Evolutionary conservation across 805 yeast genomes (phyloP).

Genomic region (Lachancea kluyveri): DNA sequence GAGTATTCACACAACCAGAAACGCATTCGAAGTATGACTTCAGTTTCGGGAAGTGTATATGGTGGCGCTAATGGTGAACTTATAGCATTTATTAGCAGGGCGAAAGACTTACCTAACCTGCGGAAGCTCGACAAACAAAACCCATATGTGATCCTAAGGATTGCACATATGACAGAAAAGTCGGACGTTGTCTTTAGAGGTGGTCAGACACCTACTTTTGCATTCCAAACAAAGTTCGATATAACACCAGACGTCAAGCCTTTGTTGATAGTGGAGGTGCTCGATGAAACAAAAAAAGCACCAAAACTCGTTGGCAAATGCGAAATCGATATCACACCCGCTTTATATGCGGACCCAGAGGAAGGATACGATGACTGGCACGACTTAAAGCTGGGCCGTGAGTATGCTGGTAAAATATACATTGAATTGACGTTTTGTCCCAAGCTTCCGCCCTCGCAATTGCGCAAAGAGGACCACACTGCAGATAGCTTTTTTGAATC

Average conservation of each 20-base stretch:
- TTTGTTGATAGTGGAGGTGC: slow-evolving; percentile 58
- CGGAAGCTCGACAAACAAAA: slow-evolving; percentile 87
- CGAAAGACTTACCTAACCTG: slow-evolving; percentile 80
- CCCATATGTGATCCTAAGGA: slow-evolving; percentile 78
- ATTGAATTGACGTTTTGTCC: slow-evolving; percentile 92
- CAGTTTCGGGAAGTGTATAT: slow-evolving; percentile 4
- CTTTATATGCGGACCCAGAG: slow-evolving; percentile 55
- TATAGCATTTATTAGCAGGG: slow-evolving; percentile 72
- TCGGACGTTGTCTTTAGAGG: slow-evolving; percentile 78
- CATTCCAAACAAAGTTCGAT: slow-evolving; percentile 63
- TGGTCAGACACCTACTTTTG: slow-evolving; percentile 92
- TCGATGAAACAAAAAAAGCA: slow-evolving; percentile 66
- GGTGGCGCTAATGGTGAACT: slow-evolving; percentile 40
- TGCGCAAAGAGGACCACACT: slow-evolving; percentile 7
- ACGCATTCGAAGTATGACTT: neutral
- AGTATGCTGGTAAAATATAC: slow-evolving; percentile 81
- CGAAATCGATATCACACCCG: slow-evolving; percentile 70
- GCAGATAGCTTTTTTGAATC: slow-evolving; percentile 19
- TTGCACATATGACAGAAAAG: slow-evolving; percentile 75
- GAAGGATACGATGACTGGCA: slow-evolving; percentile 89
- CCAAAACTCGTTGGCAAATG: slow-evolving; percentile 83
- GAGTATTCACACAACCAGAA: neutral
- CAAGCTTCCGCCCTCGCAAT: slow-evolving; percentile 12
- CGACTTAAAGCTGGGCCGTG: slow-evolving; percentile 50
- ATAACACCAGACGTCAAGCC: slow-evolving; percentile 61